A percentile compares a stretch with the other conserved stretches of the same genome.
phyloP scores from a whole-genome alignment of 129 eudicot genomes.

The Mikania micrantha region DNA sequence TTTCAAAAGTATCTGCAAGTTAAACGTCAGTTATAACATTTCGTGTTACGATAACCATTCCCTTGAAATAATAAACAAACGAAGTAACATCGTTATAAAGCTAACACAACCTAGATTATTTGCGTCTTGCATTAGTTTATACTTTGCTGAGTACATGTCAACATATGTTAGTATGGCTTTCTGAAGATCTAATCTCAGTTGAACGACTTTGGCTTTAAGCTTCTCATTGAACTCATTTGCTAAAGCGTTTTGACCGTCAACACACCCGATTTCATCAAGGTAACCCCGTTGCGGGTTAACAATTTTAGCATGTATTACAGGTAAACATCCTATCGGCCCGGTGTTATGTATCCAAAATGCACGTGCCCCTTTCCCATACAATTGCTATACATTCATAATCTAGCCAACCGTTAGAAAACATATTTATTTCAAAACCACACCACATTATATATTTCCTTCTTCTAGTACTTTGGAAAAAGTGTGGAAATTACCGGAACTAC shows the following conservation, averaged over 20 bases:
- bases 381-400: slow-evolving; percentile 30
- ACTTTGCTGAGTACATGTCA: slow-evolving; percentile 61
- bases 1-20: not conserved
- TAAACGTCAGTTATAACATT: not conserved
- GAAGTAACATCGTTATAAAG: not conserved
- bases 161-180: slow-evolving; percentile 59
- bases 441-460: too few species aligned
- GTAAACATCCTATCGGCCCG: slow-evolving; percentile 81
- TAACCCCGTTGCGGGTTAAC: slow-evolving; percentile 35
- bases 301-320: slow-evolving; percentile 28
- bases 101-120: slow-evolving; percentile 55
- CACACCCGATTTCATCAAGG: slow-evolving; percentile 59
- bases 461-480: too few species aligned
- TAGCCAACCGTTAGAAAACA: not conserved
- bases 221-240: slow-evolving; percentile 59
- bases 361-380: slow-evolving; percentile 58
- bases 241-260: slow-evolving; percentile 37
- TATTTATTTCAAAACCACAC: not conserved
- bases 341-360: slow-evolving; percentile 89
- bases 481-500: too few species aligned
- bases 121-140: slow-evolving; percentile 43
- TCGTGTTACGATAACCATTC: not conserved
- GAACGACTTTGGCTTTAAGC: slow-evolving; percentile 43
- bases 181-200: slow-evolving; percentile 46
- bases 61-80: not conserved